Evolutionary conservation across 169 alveolate species (phyloP), one percentile per base, ranked within the genome.

Genomic region (Plasmodium falciparum): DNA sequence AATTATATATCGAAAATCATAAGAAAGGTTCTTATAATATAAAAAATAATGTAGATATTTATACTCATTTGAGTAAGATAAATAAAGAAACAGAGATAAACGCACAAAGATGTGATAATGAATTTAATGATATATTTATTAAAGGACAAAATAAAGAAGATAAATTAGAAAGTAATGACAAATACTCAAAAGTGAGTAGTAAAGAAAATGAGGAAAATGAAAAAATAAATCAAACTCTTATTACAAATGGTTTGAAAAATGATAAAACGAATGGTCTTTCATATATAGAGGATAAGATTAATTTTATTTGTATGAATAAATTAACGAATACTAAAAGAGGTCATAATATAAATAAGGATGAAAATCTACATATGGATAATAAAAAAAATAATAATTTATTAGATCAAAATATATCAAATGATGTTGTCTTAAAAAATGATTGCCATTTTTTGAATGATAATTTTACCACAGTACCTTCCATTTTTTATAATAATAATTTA

Each of bases 401-500:
- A 15, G 12, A 56, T 12, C 29, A 56, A 2, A 56, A 56, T 12
- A 12, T 15, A 17, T 56, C 24, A 8, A 56, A 12, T 56, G 22
- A 56, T 56, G 65, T 39, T 39, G 11, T 39, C 9, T 39, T 39
- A 39, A 39, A 39, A 7, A 39, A 39, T 39, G 47, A 39, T 39
- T 5, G 0, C 9, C 47, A 56, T 0, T 17, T 17, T 17, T 17
- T 17, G 1, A 56, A 13, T 56, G 65, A 56, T 56, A 13, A 2
- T 6, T 15, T n/a, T 13, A 15, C n/a, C 15, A n/a, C 15, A 20
- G 12, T 73, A 11, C 29, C 61, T 1, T 83, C 67, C 13, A 67
- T 83, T 83, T 83, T 83, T 83, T 15, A 54, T 2, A 83, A 83
- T 39, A 83, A 83, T 29, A 49, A 62, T 3, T 58, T 69, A 3